These are phyloP conservation scores for Gautieria morchelliformis DNA, from an alignment of 768 basidiomycete genomes.

Conservation along the genomic window DNA sequence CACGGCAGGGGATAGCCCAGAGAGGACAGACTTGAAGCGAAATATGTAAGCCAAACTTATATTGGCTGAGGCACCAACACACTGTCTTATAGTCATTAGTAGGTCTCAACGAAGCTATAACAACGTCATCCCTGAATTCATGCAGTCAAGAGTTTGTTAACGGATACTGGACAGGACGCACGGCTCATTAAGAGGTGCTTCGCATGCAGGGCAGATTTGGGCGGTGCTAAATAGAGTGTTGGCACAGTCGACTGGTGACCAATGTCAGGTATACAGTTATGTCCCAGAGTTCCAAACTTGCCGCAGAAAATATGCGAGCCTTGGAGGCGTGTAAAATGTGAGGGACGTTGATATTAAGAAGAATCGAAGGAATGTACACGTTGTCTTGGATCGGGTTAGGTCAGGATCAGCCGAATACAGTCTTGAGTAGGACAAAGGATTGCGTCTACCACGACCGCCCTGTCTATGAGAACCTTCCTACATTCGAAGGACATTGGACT, in stretches of 20 bases:
- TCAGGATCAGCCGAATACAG: constrained; percentile 14
- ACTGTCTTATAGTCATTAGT: constrained; percentile 90
- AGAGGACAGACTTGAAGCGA: constrained; percentile 61
- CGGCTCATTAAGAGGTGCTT: constrained; percentile 74
- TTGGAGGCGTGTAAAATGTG: constrained; percentile 18
- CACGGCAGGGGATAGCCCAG: constrained; percentile 64
- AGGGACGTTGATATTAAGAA: background rate
- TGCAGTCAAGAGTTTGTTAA: background rate
- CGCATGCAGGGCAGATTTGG: constrained; percentile 78
- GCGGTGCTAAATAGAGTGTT: constrained; percentile 73
- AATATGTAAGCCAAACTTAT: too few species aligned
- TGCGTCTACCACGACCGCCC: constrained; percentile 72
- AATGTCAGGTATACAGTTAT: too few species aligned
- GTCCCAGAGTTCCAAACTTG: constrained; percentile 18
- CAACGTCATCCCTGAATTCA: constrained; percentile 45
- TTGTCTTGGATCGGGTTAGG: constrained; percentile 35
- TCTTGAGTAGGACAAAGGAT: background rate
- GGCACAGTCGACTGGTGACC: constrained; percentile 61
- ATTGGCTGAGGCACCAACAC: constrained; percentile 12
- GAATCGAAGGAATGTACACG: constrained; percentile 31
- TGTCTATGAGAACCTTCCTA: constrained; percentile 55
- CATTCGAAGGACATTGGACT: constrained; percentile 28
- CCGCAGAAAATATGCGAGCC: constrained; percentile 86
- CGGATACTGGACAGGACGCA: constrained; percentile 24
- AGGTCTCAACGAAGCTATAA: constrained; percentile 54